These are phyloP conservation scores for Trametes pubescens DNA, from an alignment of 1,284 basidiomycete species.

Conservation along the genomic window DNA sequence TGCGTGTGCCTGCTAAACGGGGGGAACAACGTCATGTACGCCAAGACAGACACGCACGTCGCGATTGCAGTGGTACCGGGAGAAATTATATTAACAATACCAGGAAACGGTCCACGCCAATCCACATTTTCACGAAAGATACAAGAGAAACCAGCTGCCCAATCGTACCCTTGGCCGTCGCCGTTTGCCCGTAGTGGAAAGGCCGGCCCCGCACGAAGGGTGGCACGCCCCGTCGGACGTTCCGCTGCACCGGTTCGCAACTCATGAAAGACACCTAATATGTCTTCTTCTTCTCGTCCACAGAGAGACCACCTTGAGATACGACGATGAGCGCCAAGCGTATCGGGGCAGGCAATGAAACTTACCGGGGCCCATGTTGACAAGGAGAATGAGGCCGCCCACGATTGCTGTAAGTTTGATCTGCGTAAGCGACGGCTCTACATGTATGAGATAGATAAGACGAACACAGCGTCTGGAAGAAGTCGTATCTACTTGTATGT, in stretches of 20 bases:
- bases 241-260: constrained; percentile 2
- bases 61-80: constrained; percentile 11
- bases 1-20: not conserved
- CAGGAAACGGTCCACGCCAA: constrained; percentile 24
- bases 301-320: constrained; percentile 86
- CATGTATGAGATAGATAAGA: constrained; percentile 20
- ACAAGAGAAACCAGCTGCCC: constrained; percentile 33
- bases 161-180: constrained; percentile 23
- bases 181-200: constrained; percentile 9
- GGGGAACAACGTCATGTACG: not conserved
- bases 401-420: constrained; percentile 78
- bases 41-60: not conserved
- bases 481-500: constrained; percentile 72
- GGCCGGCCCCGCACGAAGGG: constrained; percentile 12
- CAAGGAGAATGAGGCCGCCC: constrained; percentile 94
- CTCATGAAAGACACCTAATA: constrained; percentile 50
- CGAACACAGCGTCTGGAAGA: constrained; percentile 94
- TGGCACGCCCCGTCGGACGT: constrained; percentile 3
- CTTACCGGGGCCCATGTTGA: constrained; percentile 95
- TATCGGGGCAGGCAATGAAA: constrained; percentile 10
- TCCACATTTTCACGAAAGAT: constrained; percentile 28
- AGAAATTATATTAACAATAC: constrained; percentile 31
- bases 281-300: constrained; percentile 99
- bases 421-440: not conserved
- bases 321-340: not conserved